Percentiles rank a stretch among this genome's conserved stretches.
These are phyloP conservation scores for Cercospora berteroae DNA, from an alignment of 2,329 filamentous ascomycete genomes.

Conservation along the genomic window DNA sequence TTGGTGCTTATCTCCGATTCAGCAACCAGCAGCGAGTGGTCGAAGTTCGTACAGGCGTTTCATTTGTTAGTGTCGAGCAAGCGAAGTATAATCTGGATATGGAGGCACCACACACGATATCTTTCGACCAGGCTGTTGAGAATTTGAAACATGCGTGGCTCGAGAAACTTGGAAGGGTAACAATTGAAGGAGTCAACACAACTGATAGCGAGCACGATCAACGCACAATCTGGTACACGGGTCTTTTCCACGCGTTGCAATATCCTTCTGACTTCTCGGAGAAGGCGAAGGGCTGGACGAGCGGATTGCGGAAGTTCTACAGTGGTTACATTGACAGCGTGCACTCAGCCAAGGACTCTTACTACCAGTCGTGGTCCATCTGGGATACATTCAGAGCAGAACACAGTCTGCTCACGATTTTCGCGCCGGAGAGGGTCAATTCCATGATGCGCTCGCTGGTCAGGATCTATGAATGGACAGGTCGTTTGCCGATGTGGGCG, in stretches of 20 bases:
- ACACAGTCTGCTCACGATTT: constrained; percentile 47
- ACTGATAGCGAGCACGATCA: constrained; percentile 45
- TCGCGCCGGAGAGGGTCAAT: constrained; percentile 49
- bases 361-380: constrained; percentile 53
- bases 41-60: constrained; percentile 50
- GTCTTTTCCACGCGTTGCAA: constrained; percentile 49
- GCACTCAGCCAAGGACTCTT: constrained; percentile 45
- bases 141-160: constrained; percentile 47
- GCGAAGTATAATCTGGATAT: constrained; percentile 48
- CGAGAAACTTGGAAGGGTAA: constrained; percentile 47
- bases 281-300: constrained; percentile 34
- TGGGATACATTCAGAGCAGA: constrained; percentile 53
- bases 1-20: constrained; percentile 47
- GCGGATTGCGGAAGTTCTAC: constrained; percentile 41
- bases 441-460: constrained; percentile 50
- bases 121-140: constrained; percentile 44
- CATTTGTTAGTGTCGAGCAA: constrained; percentile 50
- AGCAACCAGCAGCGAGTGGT: constrained; percentile 32
- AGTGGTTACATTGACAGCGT: constrained; percentile 50
- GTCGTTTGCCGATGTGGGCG: constrained; percentile 51
- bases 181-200: constrained; percentile 45
- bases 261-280: constrained; percentile 52
- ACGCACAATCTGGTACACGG: constrained; percentile 49
- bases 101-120: constrained; percentile 40
- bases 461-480: constrained; percentile 49